These are phyloP conservation scores for Penicillium hesseltinei DNA, from an alignment of 2,329 filamentous ascomycete genomes.

Conservation along the genomic window DNA sequence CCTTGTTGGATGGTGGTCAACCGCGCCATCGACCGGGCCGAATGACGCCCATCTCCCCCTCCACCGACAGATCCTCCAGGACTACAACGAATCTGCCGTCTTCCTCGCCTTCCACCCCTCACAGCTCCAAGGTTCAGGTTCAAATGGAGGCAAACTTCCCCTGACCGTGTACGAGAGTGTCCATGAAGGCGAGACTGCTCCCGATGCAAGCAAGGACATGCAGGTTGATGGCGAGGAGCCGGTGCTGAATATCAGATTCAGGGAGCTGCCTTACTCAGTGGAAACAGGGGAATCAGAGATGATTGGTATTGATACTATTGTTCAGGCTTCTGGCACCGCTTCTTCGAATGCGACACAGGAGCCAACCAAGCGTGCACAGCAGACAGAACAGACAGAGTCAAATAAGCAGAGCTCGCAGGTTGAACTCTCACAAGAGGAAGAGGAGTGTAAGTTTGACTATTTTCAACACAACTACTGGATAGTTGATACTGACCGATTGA, in stretches of 20 bases:
- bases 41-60: conserved; percentile 65
- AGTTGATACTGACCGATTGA: conserved; percentile 13
- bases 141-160: conserved; percentile 76
- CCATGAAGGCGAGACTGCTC: conserved; percentile 66
- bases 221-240: conserved; percentile 67
- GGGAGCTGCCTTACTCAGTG: conserved; percentile 78
- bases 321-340: conserved; percentile 78
- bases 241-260: conserved; percentile 67
- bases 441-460: conserved; percentile 53
- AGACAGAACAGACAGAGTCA: conserved; percentile 20
- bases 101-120: conserved; percentile 83
- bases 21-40: conserved; percentile 71
- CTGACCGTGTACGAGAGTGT: conserved; percentile 87
- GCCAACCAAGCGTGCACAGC: conserved; percentile 12
- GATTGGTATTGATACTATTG: conserved; percentile 94
- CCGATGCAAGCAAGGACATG: conserved; percentile 61
- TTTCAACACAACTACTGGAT: not conserved
- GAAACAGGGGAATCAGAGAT: conserved; percentile 96
- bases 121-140: conserved; percentile 49
- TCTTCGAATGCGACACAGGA: conserved; percentile 51
- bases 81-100: conserved; percentile 80
- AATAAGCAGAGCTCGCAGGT: conserved; percentile 28
- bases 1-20: conserved; percentile 89
- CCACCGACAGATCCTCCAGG: conserved; percentile 71
- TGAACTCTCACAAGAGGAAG: conserved; percentile 58